These are phyloP conservation scores for Boletus speciosus DNA, from an alignment of 768 basidiomycete species.

Conservation along the genomic window DNA sequence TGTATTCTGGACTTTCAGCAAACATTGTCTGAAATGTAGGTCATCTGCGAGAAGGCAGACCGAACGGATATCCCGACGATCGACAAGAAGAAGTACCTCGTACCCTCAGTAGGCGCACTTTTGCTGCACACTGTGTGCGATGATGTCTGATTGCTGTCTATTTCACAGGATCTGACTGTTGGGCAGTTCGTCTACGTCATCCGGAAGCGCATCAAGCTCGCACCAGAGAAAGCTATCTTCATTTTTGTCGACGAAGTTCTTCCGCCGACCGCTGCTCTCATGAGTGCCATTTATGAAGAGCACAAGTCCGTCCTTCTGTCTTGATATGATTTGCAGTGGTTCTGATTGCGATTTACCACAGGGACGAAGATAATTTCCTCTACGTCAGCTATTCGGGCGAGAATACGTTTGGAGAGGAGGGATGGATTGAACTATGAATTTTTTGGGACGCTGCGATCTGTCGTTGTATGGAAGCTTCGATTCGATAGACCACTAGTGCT, in stretches of 20 bases:
- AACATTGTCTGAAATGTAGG: slow-evolving; percentile 45
- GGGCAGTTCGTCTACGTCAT: slow-evolving; percentile 99
- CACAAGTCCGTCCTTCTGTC: slow-evolving; percentile 74
- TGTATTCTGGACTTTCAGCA: slow-evolving; percentile 8
- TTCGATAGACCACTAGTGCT: slow-evolving; percentile 22
- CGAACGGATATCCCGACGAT: slow-evolving; percentile 98
- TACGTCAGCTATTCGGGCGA: slow-evolving; percentile 99
- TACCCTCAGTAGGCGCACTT: slow-evolving; percentile 74
- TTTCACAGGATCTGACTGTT: slow-evolving; percentile 82
- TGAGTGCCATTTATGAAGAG: slow-evolving; percentile 99
- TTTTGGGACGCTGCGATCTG: slow-evolving; percentile 18
- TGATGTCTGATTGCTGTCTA: slow-evolving; percentile 25
- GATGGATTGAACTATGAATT: slow-evolving; percentile 33
- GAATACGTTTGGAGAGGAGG: slow-evolving; percentile 78
- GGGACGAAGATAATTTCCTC: slow-evolving; percentile 98
- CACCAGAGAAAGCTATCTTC: slow-evolving; percentile 99
- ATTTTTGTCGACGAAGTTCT: slow-evolving; percentile 99
- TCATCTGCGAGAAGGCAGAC: slow-evolving; percentile 99
- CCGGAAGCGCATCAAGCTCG: slow-evolving; percentile 99
- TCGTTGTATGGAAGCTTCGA: slow-evolving; percentile 18
- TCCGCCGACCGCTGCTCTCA: slow-evolving; percentile 95
- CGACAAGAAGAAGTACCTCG: slow-evolving; percentile 99
- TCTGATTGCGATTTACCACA: slow-evolving; percentile 36
- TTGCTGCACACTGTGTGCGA: slow-evolving; percentile 5
- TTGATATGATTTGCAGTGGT: slow-evolving; percentile 1